Base-by-base conservation (phyloP, 2,329 filamentous ascomycete species). In the Colletotrichum sp. region DNA sequence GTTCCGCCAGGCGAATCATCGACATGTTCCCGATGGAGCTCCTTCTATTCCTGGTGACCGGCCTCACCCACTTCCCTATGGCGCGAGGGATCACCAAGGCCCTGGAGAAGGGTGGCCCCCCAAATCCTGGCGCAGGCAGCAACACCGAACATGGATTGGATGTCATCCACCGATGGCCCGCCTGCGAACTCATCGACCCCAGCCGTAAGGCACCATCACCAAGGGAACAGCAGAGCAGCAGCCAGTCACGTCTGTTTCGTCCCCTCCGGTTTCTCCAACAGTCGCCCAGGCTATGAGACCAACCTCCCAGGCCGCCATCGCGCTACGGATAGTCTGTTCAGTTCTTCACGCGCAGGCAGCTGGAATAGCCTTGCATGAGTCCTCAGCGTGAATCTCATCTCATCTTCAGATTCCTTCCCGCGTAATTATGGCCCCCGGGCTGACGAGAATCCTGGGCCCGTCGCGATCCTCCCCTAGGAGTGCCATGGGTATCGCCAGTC, bases 121-220 rank as follows among this genome's bases (percentile, higher is more conserved):
- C 30, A 32, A 67, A 65, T 60, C 55, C 70, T 60, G 59, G 24
- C 43, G 52, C 70, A 75, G 73, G 73, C 73, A 75, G 70, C 73
- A 73, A 65, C 70, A 69, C 68, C 64, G 64, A 65, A 60, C 73
- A 75, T 73, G 70, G 70, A 65, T 75, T 75, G 70, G 70, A 73
- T 73, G 70, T 60, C 73, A 75, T 73, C 64, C 61, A 68, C 64
- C 36, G 36, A 61, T 67, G 63, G 14, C 69, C 70, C 73, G 59
- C 65, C 70, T 34, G 34, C 65, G 69, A 65, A 71, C 68, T 52
- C 57, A 55, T 43, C 32, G 16, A 55, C 36, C 39, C 69, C 36
- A 39, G 24, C 36, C 69, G 59, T 65, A 59, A 9, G 48, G 70
- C 70, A 61, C 57, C 55, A 73, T 68, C 70, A 73, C 73, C 70